Evolutionary conservation across 495 filamentous ascomycete genomes (phyloP), one percentile per base, ranked within the genome.

Genomic region (Elaphomyces granulatus): DNA sequence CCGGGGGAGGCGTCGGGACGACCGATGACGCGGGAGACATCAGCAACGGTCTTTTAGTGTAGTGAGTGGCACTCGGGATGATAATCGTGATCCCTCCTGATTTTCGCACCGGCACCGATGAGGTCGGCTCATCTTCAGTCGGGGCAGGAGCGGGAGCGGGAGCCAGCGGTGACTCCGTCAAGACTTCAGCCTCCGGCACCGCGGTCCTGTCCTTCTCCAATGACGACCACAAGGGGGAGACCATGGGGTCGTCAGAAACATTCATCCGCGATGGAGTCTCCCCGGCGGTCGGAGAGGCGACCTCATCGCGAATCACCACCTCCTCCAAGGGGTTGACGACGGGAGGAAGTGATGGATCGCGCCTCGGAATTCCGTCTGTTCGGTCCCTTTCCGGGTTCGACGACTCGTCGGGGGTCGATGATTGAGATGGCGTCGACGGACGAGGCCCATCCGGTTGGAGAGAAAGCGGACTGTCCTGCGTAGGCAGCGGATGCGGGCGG

Each of bases 321-420:
- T 54, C 54, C 8, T 50, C 36, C 41, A 10, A 45, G 38, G 35
- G 51, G 38, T 12, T 31, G 6, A 1, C 16, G 44, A 4, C 34
- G n/a, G n/a, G n/a, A 16, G 14, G 34, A 14, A 37, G 34, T n/a
- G 32, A 41, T 3, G 34, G 38, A 36, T 56, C 51, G 34, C 62
- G 47, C 12, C 66, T 63, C 23, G 63, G 66, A 9, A 61, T 64
- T 45, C 68, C 68, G 46, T 72, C 68, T 34, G 71, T 21, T 4
- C 60, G 59, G 41, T 70, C 51, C 40, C 71, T 68, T 43, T 66
- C 12, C 12, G 23, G 23, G 6, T 6, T 28, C 12, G 23, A 28
- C 12, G 23, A 28, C 6, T 6, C 12, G 43, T 71, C 61, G 0
- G 68, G 64, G 7, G 66, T 68, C 1, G 66, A 60, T 9, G 62